These are phyloP conservation scores for Cyberlindnera xylosilytica DNA, from an alignment of 805 yeast genomes.

Conservation along the genomic window DNA sequence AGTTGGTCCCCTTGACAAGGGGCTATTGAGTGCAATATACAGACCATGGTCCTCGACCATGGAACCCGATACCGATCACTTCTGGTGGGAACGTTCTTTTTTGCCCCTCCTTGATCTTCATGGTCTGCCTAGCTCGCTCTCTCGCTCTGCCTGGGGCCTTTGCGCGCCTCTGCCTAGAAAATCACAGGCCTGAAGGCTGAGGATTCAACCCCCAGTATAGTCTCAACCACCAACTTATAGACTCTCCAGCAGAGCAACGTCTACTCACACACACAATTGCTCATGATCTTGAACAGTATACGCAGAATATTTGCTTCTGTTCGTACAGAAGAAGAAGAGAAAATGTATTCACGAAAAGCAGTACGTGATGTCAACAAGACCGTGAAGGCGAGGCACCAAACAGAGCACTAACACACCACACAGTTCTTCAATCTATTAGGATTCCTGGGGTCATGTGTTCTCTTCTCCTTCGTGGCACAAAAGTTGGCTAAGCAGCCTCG, in stretches of 20 bases:
- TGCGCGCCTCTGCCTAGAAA: not conserved
- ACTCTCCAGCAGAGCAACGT: too few species aligned
- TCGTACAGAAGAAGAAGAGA: conserved; percentile 82
- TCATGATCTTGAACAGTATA: conserved; percentile 68
- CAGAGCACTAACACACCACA: not conserved
- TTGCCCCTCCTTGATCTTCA: not conserved
- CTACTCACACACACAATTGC: conserved; percentile 22
- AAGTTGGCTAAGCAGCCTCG: conserved; percentile 30
- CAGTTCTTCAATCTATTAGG: conserved; percentile 73
- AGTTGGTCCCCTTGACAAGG: conserved; percentile 41
- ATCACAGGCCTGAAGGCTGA: too few species aligned
- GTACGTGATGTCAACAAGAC: conserved; percentile 28
- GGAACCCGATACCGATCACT: conserved; percentile 65
- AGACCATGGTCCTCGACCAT: conserved; percentile 33
- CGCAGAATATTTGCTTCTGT: conserved; percentile 78
- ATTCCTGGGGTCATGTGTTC: conserved; percentile 74
- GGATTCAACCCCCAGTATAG: too few species aligned
- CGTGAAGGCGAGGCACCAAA: not conserved
- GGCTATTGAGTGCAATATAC: conserved; percentile 62
- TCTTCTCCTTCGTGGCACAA: conserved; percentile 79
- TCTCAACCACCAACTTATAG: too few species aligned
- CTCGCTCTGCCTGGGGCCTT: not conserved
- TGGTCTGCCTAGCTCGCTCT: too few species aligned
- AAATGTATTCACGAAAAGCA: conserved; percentile 71
- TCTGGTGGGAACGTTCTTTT: conserved; percentile 38